phyloP scores from a whole-genome alignment of 257 asterid genomes.

The Fraxinus anomala region DNA sequence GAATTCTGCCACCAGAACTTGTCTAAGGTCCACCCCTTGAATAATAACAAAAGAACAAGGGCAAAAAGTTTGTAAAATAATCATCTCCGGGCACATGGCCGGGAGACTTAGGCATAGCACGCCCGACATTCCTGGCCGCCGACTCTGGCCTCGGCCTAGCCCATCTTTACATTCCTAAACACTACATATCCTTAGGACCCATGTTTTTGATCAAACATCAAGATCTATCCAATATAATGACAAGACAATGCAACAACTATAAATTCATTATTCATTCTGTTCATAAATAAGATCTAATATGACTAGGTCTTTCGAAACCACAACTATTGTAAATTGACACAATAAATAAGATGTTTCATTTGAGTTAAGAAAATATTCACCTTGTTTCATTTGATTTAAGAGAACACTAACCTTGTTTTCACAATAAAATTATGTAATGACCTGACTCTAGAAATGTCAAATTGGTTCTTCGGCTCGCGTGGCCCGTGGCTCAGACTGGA shows the following conservation, averaged over 20 bases:
- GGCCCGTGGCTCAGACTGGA: too few species aligned
- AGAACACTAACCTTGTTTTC: neutral
- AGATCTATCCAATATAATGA: neutral
- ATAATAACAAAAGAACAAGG: neutral
- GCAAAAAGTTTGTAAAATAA: neutral
- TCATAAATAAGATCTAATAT: neutral
- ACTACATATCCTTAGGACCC: neutral
- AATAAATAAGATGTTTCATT: neutral
- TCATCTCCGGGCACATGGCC: neutral
- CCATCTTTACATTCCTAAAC: neutral
- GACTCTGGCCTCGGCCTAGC: neutral
- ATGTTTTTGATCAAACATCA: neutral
- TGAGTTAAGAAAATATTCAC: neutral
- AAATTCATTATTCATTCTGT: neutral
- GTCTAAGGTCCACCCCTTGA: constrained; percentile 6
- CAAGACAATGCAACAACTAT: neutral
- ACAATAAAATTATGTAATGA: neutral
- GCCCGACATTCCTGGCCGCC: neutral
- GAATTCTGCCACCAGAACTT: neutral
- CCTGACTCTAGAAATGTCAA: neutral
- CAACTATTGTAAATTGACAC: neutral
- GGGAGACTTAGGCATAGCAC: neutral
- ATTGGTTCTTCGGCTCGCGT: too few species aligned
- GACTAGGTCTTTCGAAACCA: neutral
- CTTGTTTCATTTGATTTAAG: neutral